Base-by-base conservation (phyloP, 2,329 filamentous ascomycete species). In the Celoporthe dispersa region DNA sequence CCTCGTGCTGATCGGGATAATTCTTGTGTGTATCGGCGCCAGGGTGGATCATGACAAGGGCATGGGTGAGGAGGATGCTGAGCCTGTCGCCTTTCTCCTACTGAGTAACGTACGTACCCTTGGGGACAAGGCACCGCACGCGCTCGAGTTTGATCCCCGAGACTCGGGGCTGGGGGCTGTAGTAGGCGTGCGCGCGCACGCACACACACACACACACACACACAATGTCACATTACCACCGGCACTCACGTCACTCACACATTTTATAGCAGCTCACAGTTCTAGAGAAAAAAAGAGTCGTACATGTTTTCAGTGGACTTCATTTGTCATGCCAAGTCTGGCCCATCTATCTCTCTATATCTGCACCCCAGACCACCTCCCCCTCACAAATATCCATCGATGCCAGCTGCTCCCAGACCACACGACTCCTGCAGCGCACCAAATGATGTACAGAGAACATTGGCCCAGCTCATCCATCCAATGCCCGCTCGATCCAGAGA, bases 381-480 rank as follows among this genome's bases (percentile, higher is more conserved):
- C 44, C 44, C 6, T 14, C 41, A 16, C 25, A 33, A n/a, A 44
- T 48, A 48, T 67, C 28, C 55, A 67, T 39, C 31, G 57, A 31
- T 60, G 57, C 37, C 9, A 60, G 41, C 37, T 60, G 55, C 53
- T 19, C 33, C n/a, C 35, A 31, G 11, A n/a, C 37, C 53, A 37
- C 65, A 19, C 22, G 3, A 16, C 37, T 31, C 25, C 12, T 48
- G 37, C 65, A 44, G 35, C 35, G 35, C 55, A 37, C 55, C 11
- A 31, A 67, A 67, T 16, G 41, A 67, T 67, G 57, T 67, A 67
- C 66, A 67, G 55, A 62, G 57, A 67, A 67, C 19, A 31, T 28
- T 51, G 39, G 25, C 65, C 65, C 66, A 60, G 22, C 14, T 51
- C 22, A 51, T 51, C 19, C 39, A 53, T 35, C 33, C 55, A 48